These are phyloP conservation scores for Nicotiana obtusifolia DNA, from an alignment of 257 asterid species.

Conservation along the genomic window DNA sequence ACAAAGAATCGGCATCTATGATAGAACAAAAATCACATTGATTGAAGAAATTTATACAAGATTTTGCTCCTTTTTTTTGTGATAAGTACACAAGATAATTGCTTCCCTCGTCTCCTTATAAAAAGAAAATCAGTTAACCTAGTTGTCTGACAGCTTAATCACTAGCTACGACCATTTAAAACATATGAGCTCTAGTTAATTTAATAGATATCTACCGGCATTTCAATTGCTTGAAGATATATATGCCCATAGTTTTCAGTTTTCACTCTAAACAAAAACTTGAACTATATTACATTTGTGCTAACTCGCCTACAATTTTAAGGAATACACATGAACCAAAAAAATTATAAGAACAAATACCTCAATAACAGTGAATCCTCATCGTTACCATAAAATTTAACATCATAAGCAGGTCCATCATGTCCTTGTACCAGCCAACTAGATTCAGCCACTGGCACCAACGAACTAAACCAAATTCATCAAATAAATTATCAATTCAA, in stretches of 20 bases:
- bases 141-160: not conserved
- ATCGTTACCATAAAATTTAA: constrained; percentile 50
- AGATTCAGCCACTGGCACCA: constrained; percentile 55
- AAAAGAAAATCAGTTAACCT: not conserved
- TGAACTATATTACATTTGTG: not conserved
- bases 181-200: constrained; percentile 1
- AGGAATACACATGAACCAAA: not conserved
- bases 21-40: not conserved
- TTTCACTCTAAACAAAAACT: not conserved
- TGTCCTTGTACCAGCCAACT: constrained; percentile 64
- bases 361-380: constrained; percentile 76
- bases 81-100: not conserved
- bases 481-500: not conserved
- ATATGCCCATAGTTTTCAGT: not conserved
- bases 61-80: too few relatives aligned
- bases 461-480: constrained; percentile 43
- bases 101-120: not conserved
- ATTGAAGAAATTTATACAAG: not conserved
- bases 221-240: not conserved
- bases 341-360: constrained; percentile 22
- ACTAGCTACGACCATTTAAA: not conserved
- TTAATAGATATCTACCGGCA: not conserved
- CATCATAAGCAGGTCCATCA: constrained; percentile 95
- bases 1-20: not conserved
- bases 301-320: not conserved